Conservation (phyloP, 352 stramenopile species). For the Phytophthora agathidicida region DNA sequence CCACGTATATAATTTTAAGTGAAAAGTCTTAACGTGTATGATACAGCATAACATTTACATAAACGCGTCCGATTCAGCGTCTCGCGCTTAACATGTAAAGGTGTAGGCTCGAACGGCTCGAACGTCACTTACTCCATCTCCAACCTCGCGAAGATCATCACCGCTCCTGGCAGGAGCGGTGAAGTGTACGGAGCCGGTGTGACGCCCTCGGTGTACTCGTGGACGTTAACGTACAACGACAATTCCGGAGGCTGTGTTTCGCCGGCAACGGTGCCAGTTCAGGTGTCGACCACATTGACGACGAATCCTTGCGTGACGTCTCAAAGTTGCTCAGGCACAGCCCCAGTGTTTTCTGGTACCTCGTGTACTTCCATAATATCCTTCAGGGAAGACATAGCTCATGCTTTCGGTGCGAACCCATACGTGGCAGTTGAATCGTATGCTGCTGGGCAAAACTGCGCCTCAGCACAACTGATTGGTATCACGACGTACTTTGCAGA, state of each 20-base stretch:
- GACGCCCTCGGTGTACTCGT: neutral
- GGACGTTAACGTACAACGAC: neutral
- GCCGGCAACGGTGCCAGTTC: neutral
- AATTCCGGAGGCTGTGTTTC: neutral
- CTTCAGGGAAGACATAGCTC: neutral
- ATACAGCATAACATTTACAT: too few relatives aligned
- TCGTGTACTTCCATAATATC: neutral
- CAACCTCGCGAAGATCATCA: too few relatives aligned
- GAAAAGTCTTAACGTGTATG: too few relatives aligned
- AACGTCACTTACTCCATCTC: too few relatives aligned
- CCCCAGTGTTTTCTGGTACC: neutral
- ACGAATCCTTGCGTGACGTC: neutral
- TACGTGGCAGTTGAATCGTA: slow-evolving; percentile 8
- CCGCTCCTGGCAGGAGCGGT: too few relatives aligned
- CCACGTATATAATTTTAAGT: too few relatives aligned
- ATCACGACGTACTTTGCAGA: neutral
- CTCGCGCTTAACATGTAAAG: too few relatives aligned
- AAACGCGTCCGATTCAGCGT: too few relatives aligned
- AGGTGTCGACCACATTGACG: neutral
- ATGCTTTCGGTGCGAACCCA: neutral
- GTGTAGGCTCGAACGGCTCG: too few relatives aligned
- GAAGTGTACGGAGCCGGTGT: neutral
- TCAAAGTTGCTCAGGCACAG: neutral
- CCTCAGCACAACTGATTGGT: neutral
- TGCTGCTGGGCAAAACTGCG: neutral